Evolutionary conservation across 2,329 filamentous ascomycete species (phyloP), one percentile per base, ranked within the genome.

Genomic region (Didymellaceae sp.): DNA sequence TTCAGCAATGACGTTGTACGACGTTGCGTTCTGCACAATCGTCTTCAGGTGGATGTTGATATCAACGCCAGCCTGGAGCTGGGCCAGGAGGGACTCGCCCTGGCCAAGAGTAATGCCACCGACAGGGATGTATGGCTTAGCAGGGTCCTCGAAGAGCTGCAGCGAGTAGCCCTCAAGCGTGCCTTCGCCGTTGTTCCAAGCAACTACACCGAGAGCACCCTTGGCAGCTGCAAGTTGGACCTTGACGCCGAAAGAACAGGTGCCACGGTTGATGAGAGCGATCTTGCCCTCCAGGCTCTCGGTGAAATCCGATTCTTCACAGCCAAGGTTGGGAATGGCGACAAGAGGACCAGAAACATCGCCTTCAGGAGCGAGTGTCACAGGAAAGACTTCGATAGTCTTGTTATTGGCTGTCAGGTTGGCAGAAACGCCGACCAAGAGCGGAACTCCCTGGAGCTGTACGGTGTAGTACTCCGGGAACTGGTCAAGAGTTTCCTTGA

Each of bases 211-310:
- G 13, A 83, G 68, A 6, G 89, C 89, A 21, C 88, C 87, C 17
- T 63, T 61, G 5, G 63, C 55, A 28, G 61, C 60, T 5, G 90
- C 89, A 11, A 82, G 75, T 37, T 80, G 79, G 1, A 88, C 87
- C 76, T 94, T 94, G 52, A 79, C 74, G 9, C 86, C 88, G 61
- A 91, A 94, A 7, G 82, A 62, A 66, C 90, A 94, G 1, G 74
- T 79, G 43, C 90, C 90, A 49, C 90, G 86, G 39, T 80, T 77
- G 59, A 93, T 81, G 25, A 93, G 78, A 9, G 87, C 89, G 48
- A 94, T 86, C 49, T 83, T 83, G 42, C 85, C 87, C 11, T 75
- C 71, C 6, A 87, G 75, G 2, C 76, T 73, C 3, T 76, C 64
- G 1, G 87, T 82, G 65, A 85, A 92, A 70, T 91, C 87, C 3